phyloP scores from a whole-genome alignment of 441 rosid species.

The Raphanus hybrid region DNA sequence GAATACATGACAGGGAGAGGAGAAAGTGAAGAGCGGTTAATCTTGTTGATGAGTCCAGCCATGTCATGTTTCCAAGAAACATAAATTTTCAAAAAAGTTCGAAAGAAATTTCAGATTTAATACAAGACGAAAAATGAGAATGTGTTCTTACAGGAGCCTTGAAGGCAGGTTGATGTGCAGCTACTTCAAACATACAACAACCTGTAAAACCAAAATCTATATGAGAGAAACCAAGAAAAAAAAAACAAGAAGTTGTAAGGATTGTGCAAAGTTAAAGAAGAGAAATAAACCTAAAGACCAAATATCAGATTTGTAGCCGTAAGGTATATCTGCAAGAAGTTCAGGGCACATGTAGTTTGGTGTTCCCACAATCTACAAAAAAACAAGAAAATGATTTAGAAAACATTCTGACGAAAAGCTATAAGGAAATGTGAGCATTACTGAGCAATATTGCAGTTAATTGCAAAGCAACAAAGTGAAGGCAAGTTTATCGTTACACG shows the following conservation, averaged over 20 bases:
- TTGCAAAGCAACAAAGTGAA: slow-evolving; percentile 95
- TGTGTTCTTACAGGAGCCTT: slow-evolving; percentile 74
- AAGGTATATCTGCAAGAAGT: slow-evolving; percentile 94
- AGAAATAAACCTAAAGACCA: slow-evolving; percentile 80
- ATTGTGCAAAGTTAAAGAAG: neutral
- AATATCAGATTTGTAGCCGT: slow-evolving; percentile 97
- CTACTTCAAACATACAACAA: slow-evolving; percentile 97
- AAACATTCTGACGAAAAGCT: neutral
- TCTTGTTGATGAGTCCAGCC: slow-evolving; percentile 91
- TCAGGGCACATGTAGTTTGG: slow-evolving; percentile 99
- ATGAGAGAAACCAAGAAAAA: slow-evolving; percentile 33
- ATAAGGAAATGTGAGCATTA: slow-evolving; percentile 42
- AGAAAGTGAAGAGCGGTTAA: slow-evolving; percentile 85
- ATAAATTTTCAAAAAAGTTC: slow-evolving; percentile 9
- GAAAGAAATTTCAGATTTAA: neutral
- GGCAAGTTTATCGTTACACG: slow-evolving; percentile 44
- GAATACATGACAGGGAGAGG: slow-evolving; percentile 94
- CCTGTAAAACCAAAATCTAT: slow-evolving; percentile 53
- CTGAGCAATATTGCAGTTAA: slow-evolving; percentile 98
- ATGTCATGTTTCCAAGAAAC: slow-evolving; percentile 66
- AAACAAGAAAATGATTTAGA: slow-evolving; percentile 24
- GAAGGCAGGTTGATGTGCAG: slow-evolving; percentile 95
- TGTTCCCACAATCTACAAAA: slow-evolving; percentile 82
- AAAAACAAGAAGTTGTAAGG: neutral
- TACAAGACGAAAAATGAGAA: slow-evolving; percentile 11